Conservation (phyloP, 2,329 filamentous ascomycete genomes). For the Cladosporium sphaerospermum region DNA sequence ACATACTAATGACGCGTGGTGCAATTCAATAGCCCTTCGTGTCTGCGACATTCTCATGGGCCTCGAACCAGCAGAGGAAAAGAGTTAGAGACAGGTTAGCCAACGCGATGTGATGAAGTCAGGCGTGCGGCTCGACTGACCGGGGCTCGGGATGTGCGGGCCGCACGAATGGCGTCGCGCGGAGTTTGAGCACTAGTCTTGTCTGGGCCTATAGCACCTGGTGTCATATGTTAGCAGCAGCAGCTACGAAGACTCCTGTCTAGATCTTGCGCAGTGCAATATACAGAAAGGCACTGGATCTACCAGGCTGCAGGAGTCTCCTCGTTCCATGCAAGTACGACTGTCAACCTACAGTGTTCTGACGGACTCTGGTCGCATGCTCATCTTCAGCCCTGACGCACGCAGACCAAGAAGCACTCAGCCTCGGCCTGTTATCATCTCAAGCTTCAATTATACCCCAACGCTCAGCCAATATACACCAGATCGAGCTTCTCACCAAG, state of each 20-base stretch:
- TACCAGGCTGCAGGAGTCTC: not conserved
- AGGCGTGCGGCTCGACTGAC: not conserved
- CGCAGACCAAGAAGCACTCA: not conserved
- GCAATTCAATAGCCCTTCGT: not conserved
- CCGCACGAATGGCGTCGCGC: not conserved
- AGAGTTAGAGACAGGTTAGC: not conserved
- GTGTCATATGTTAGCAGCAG: not conserved
- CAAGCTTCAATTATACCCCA: not conserved
- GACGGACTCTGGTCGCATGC: not conserved
- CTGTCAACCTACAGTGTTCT: not conserved
- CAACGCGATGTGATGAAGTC: not conserved
- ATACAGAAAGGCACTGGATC: not conserved
- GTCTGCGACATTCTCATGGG: not conserved
- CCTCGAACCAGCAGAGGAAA: not conserved
- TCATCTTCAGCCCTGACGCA: not conserved
- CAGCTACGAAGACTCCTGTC: not conserved
- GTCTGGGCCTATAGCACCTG: conserved; percentile 1
- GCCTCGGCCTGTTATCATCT: not conserved
- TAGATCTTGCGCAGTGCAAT: not conserved
- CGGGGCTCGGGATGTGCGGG: not conserved
- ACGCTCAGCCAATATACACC: not conserved
- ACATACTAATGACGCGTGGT: not conserved
- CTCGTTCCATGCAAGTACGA: not conserved
- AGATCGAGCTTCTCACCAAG: too few relatives aligned
- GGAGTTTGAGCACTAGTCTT: too few relatives aligned